Conservation (phyloP, 768 basidiomycete genomes). For the Dentipellis sp. region DNA sequence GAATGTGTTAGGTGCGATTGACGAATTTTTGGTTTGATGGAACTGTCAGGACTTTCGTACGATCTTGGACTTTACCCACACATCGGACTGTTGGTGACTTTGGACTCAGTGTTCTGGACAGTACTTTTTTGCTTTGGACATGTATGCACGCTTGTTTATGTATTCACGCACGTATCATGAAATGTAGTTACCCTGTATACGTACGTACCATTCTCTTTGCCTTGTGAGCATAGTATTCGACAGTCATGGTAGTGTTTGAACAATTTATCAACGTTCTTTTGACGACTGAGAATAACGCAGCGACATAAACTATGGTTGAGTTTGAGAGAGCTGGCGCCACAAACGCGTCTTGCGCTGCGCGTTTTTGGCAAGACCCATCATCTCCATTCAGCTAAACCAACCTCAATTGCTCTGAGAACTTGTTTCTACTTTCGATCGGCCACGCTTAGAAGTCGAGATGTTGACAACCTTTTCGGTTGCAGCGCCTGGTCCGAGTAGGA, state of each 20-base stretch:
- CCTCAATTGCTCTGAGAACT: neutral
- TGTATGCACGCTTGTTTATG: too few relatives aligned
- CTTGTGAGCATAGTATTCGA: too few relatives aligned
- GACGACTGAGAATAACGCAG: too few relatives aligned
- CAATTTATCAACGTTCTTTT: too few relatives aligned
- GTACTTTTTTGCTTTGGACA: neutral
- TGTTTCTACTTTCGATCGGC: neutral
- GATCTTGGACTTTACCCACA: neutral
- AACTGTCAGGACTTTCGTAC: conserved; percentile 1
- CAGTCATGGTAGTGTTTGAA: too few relatives aligned
- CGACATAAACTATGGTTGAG: too few relatives aligned
- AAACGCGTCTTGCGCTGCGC: neutral
- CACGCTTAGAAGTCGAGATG: conserved; percentile 6
- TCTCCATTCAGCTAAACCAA: neutral
- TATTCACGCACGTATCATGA: too few relatives aligned
- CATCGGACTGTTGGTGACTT: neutral
- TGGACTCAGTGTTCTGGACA: neutral
- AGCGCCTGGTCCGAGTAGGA: conserved; percentile 5
- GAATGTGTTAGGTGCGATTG: conserved; percentile 42
- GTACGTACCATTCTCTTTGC: too few relatives aligned
- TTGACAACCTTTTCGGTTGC: conserved; percentile 15
- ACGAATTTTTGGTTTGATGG: conserved; percentile 42
- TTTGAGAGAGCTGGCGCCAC: neutral
- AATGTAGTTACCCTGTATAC: too few relatives aligned
- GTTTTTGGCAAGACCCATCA: neutral